A percentile compares a stretch with the other conserved stretches of the same genome.
phyloP scores from a whole-genome alignment of 208 protist genomes.

The Angomonas deanei region DNA sequence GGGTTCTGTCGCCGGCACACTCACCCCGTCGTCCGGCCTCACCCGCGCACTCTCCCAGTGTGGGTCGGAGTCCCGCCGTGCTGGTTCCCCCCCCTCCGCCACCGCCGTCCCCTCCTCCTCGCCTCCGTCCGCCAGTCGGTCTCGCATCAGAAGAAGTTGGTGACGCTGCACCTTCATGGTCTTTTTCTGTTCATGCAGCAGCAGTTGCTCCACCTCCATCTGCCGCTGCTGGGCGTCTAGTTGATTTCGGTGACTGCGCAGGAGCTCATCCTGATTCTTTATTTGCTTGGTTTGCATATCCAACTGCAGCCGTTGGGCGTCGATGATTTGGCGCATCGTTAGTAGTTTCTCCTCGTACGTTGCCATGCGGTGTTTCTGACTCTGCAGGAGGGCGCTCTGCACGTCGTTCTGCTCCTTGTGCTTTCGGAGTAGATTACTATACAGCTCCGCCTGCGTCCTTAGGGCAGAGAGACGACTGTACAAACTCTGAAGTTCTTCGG shows the following conservation, averaged over 20 bases:
- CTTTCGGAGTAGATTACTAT: conserved; percentile 71
- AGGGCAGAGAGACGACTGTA: conserved; percentile 65
- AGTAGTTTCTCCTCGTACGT: conserved; percentile 78
- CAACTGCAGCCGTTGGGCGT: conserved; percentile 55
- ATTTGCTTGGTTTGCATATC: conserved; percentile 50
- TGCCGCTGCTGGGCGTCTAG: conserved; percentile 45
- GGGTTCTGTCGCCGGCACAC: not conserved
- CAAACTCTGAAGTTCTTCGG: conserved; percentile 72
- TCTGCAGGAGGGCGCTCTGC: conserved; percentile 66
- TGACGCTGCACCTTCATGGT: conserved; percentile 65
- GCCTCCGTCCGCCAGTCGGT: conserved; percentile 18
- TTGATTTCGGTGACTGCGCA: conserved; percentile 39
- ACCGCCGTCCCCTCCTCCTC: conserved; percentile 1
- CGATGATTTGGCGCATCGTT: conserved; percentile 84
- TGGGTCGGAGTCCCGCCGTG: not conserved
- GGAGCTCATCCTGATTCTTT: conserved; percentile 39
- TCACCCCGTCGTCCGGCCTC: not conserved
- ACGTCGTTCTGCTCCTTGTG: conserved; percentile 87
- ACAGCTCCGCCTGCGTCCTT: conserved; percentile 71
- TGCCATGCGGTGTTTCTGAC: conserved; percentile 73
- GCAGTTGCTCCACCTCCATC: conserved; percentile 67
- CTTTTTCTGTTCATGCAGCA: conserved; percentile 60
- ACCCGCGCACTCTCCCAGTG: conserved; percentile 5
- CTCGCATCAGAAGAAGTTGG: conserved; percentile 56
- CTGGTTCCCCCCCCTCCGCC: not conserved